Percentiles rank a stretch among this genome's conserved stretches.
Evolutionary conservation across 306 rosid species (phyloP).

Genomic region (Begonia peltatifolia): DNA sequence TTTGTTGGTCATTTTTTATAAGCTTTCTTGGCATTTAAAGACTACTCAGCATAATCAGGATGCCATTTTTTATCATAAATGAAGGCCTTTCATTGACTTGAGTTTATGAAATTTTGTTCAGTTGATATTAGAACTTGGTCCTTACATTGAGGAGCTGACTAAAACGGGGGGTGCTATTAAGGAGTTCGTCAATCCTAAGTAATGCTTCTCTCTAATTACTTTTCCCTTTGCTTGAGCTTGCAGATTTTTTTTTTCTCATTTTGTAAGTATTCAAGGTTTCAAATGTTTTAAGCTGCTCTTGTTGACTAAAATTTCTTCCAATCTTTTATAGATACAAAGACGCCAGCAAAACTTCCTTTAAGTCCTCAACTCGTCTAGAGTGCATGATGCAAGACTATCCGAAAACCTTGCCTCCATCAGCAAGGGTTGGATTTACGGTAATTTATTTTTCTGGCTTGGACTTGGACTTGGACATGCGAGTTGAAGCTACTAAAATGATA

Average conservation of each 20-base stretch:
- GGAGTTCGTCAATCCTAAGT: constrained; percentile 98
- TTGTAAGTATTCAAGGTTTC: no score
- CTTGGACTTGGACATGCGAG: not conserved
- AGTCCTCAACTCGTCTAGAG: constrained; percentile 91
- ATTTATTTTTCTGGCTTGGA: constrained; percentile 11
- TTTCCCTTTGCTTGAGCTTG: no score
- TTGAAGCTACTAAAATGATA: constrained; percentile 1
- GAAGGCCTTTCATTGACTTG: not conserved
- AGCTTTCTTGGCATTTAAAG: no score
- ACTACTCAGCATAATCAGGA: no score
- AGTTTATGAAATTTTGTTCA: constrained; percentile 17
- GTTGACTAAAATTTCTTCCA: not conserved
- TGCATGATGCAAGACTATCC: constrained; percentile 99
- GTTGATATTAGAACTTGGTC: constrained; percentile 87
- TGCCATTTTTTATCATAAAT: no score
- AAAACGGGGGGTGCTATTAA: constrained; percentile 74
- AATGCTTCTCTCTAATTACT: constrained; percentile 13
- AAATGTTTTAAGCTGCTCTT: no score
- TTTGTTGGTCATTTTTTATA: no score
- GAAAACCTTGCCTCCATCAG: constrained; percentile 65
- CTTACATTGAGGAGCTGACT: constrained; percentile 82
- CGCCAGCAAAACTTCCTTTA: constrained; percentile 80
- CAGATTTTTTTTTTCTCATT: no score
- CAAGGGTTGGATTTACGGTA: constrained; percentile 99
- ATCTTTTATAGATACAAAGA: constrained; percentile 67